Percentiles rank a stretch among this genome's conserved stretches.
phyloP scores from a whole-genome alignment of 805 yeast genomes.

The Wickerhamia fluorescens region DNA sequence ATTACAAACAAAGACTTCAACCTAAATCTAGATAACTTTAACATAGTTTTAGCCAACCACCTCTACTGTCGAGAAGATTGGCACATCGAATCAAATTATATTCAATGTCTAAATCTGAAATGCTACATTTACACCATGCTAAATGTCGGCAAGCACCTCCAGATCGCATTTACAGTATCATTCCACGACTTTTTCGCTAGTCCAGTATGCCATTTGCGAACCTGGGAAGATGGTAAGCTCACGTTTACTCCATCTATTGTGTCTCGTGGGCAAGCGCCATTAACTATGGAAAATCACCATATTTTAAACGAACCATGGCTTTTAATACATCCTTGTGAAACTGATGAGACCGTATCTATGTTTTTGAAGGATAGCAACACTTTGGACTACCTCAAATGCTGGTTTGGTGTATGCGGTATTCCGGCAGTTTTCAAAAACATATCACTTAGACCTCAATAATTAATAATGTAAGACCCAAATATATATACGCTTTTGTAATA shows the following conservation, averaged over 20 bases:
- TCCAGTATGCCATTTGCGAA: conserved; percentile 24
- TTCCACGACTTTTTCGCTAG: conserved; percentile 23
- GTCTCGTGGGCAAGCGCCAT: too few relatives aligned
- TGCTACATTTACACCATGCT: too few relatives aligned
- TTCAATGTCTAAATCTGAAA: too few relatives aligned
- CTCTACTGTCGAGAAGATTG: too few relatives aligned
- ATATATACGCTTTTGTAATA: too few relatives aligned
- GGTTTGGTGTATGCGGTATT: conserved; percentile 20
- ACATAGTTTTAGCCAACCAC: too few relatives aligned
- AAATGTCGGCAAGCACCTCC: not conserved
- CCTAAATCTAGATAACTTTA: too few relatives aligned
- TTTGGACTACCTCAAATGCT: conserved; percentile 3
- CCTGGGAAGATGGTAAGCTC: conserved; percentile 3
- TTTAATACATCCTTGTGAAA: conserved; percentile 27
- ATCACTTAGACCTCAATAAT: conserved; percentile 6
- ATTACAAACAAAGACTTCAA: too few relatives aligned
- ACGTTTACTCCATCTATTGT: too few relatives aligned
- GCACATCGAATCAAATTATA: too few relatives aligned
- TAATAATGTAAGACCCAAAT: too few relatives aligned
- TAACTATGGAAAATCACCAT: conserved; percentile 6
- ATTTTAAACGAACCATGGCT: conserved; percentile 12
- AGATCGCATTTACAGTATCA: conserved; percentile 18
- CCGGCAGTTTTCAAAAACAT: conserved; percentile 8
- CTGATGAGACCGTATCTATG: conserved; percentile 9
- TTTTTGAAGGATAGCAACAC: conserved; percentile 3